Percentiles rank a stretch among this genome's conserved stretches.
phyloP scores from a whole-genome alignment of 345 rosid genomes.

The Abelmoschus esculentus region DNA sequence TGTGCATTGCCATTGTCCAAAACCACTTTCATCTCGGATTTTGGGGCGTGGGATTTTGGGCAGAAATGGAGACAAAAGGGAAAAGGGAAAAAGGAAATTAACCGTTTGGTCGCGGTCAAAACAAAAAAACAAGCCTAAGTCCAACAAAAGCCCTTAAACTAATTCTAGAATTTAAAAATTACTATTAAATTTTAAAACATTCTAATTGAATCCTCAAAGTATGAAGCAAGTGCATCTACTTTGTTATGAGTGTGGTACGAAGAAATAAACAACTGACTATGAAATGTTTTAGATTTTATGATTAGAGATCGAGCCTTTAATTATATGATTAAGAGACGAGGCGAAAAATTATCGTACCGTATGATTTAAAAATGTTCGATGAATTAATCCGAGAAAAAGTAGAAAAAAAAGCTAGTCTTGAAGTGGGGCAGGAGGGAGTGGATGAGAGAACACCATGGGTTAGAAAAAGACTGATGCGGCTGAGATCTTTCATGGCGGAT shows the following conservation, averaged over 20 bases:
- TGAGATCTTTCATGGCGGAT: constrained; percentile 7
- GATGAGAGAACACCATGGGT: not conserved
- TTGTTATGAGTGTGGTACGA: too few species aligned
- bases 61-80: too few species aligned
- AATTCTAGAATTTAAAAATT: not conserved
- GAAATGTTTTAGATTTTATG: too few species aligned
- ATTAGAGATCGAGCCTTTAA: too few species aligned
- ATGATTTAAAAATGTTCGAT: too few species aligned
- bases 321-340: too few species aligned
- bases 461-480: constrained; percentile 27
- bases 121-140: not conserved
- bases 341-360: too few species aligned
- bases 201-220: not conserved
- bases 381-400: not conserved
- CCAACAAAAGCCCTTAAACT: not conserved
- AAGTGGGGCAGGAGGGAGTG: not conserved
- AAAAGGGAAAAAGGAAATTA: not conserved
- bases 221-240: not conserved
- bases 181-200: not conserved
- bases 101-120: not conserved
- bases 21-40: too few species aligned
- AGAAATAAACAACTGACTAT: too few species aligned
- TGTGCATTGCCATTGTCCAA: too few species aligned
- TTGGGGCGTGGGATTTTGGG: too few species aligned
- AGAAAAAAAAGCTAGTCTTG: not conserved